Conservation (phyloP, 2,329 filamentous ascomycete genomes). For the Myriosclerotinia duriaeana region DNA sequence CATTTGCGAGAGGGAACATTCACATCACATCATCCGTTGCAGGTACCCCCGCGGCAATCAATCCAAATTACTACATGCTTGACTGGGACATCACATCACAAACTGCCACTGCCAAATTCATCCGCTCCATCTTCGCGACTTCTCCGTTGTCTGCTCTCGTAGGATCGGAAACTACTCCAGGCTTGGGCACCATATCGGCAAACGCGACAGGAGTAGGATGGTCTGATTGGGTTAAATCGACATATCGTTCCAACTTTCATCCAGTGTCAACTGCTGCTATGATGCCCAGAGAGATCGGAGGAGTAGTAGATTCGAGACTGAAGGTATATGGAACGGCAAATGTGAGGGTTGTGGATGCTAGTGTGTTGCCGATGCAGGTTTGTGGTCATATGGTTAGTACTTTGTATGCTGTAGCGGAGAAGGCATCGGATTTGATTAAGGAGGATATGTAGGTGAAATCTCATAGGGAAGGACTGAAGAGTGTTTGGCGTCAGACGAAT, state of each 20-base stretch:
- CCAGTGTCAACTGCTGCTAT: constrained; percentile 30
- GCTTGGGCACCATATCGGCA: constrained; percentile 11
- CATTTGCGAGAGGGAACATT: constrained; percentile 56
- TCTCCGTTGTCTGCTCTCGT: constrained; percentile 3
- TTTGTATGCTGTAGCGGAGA: constrained; percentile 31
- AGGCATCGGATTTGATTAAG: constrained; percentile 28
- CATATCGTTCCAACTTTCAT: constrained; percentile 27
- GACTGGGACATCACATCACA: constrained; percentile 16
- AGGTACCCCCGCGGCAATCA: constrained; percentile 46
- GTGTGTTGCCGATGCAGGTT: constrained; percentile 27
- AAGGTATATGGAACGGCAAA: constrained; percentile 30
- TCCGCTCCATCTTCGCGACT: not conserved
- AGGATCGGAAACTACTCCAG: constrained; percentile 22
- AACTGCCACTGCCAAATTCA: not conserved
- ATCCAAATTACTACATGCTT: constrained; percentile 46
- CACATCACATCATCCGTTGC: constrained; percentile 50
- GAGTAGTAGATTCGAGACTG: constrained; percentile 30
- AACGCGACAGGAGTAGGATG: constrained; percentile 24
- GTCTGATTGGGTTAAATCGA: constrained; percentile 19
- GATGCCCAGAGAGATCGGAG: constrained; percentile 28
- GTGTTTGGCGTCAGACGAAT: too few relatives aligned
- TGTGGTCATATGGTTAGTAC: constrained; percentile 28
- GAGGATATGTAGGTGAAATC: not conserved
- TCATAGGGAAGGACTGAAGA: not conserved
- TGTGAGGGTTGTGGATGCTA: constrained; percentile 32